phyloP scores from a whole-genome alignment of 2,329 filamentous ascomycete genomes.

The Dryadomyces quercus-mongolicae region DNA sequence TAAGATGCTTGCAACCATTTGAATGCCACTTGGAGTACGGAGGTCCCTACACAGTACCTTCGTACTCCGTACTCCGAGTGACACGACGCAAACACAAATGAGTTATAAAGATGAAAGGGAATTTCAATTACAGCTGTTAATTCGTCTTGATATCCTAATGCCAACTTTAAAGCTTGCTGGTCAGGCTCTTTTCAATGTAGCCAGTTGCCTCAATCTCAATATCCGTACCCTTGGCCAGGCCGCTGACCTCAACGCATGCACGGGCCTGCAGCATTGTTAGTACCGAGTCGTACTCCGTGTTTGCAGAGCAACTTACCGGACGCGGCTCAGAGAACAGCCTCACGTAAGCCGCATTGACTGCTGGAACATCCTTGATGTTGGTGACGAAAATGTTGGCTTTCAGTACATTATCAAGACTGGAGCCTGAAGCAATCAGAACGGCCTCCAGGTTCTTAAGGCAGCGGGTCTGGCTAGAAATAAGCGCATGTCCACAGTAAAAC shows the following conservation, averaged over 20 bases:
- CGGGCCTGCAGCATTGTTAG: neutral
- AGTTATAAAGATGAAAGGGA: no score
- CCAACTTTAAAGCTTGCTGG: neutral
- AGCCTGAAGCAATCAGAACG: conserved; percentile 72
- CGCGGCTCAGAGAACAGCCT: neutral
- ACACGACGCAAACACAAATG: no score
- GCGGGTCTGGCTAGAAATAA: neutral
- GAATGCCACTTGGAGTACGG: no score
- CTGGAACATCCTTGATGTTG: conserved; percentile 44
- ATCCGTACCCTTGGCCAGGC: conserved; percentile 2
- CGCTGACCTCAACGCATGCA: conserved; percentile 3
- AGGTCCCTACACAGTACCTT: no score
- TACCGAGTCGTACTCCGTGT: no score
- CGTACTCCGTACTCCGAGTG: no score
- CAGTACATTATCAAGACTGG: conserved; percentile 65
- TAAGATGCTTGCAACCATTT: no score
- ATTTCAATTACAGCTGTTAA: no score
- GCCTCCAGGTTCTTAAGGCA: conserved; percentile 69
- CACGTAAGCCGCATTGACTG: conserved; percentile 1
- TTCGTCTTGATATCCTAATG: neutral
- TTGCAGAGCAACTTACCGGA: neutral
- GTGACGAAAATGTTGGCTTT: conserved; percentile 87
- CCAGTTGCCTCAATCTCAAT: conserved; percentile 2
- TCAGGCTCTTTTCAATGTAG: neutral
- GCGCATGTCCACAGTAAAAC: no score